Evolutionary conservation across 495 filamentous ascomycete genomes (phyloP).

Genomic region (Penicillium cataractarum): DNA sequence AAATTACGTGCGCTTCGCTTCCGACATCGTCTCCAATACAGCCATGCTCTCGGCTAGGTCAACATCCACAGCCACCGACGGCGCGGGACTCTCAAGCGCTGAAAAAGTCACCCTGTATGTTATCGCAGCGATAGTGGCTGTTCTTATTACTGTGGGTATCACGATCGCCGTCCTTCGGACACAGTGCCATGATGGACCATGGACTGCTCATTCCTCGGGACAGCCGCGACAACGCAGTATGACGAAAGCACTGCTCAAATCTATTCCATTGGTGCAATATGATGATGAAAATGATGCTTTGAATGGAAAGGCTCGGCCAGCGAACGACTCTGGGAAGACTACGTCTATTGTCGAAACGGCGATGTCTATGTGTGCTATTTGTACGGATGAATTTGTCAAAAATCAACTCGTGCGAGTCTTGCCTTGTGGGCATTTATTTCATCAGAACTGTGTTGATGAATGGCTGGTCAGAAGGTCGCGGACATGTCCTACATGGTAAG

Average conservation of each 20-base stretch:
- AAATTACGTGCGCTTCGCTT: not conserved
- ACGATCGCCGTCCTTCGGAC: slow-evolving; percentile 4
- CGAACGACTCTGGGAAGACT: not conserved
- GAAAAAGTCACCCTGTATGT: slow-evolving; percentile 19
- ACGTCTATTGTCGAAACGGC: not conserved
- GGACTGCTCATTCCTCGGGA: not conserved
- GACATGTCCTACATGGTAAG: slow-evolving; percentile 3
- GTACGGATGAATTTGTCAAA: slow-evolving; percentile 16
- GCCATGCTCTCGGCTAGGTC: slow-evolving; percentile 6
- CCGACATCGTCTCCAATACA: not conserved
- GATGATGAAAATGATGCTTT: not conserved
- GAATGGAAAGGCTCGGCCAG: not conserved
- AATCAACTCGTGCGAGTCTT: slow-evolving; percentile 12
- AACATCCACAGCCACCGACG: not conserved
- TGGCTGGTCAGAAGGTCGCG: slow-evolving; percentile 7
- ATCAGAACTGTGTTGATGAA: slow-evolving; percentile 12
- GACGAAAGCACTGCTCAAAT: slow-evolving; percentile 8
- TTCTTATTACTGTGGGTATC: slow-evolving; percentile 6
- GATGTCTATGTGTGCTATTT: slow-evolving; percentile 10
- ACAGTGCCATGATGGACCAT: not conserved
- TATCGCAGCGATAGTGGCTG: slow-evolving; percentile 1
- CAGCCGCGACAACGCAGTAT: slow-evolving; percentile 1
- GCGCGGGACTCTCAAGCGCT: not conserved
- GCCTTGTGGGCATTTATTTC: slow-evolving; percentile 13
- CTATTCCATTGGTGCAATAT: slow-evolving; percentile 14